phyloP scores from a whole-genome alignment of 164 flowering plant genomes.

The Sedum album region DNA sequence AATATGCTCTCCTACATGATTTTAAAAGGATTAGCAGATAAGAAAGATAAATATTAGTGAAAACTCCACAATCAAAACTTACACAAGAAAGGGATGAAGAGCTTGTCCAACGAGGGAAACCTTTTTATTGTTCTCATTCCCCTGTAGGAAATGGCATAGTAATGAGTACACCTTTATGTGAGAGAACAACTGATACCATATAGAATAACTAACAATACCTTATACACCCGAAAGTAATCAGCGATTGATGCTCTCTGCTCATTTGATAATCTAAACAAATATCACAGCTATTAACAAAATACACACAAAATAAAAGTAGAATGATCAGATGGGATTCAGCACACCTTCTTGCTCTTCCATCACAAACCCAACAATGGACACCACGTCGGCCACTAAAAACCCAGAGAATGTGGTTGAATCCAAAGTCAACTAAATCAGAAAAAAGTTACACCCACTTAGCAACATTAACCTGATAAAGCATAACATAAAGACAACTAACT shows the following conservation, averaged over 20 bases:
- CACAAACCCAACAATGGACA: constrained; percentile 99
- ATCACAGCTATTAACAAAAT: too few species aligned
- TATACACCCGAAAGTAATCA: constrained; percentile 82
- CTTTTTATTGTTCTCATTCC: constrained; percentile 69
- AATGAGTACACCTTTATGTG: constrained; percentile 1
- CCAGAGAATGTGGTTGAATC: constrained; percentile 91
- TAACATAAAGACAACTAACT: not conserved
- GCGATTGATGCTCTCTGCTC: constrained; percentile 85
- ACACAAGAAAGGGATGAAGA: constrained; percentile 93
- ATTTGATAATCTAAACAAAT: constrained; percentile 60
- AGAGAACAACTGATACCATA: not conserved
- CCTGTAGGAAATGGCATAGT: constrained; percentile 35
- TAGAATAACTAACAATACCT: constrained; percentile 32
- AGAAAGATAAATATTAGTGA: not conserved
- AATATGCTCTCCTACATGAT: constrained; percentile 69
- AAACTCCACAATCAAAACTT: constrained; percentile 21
- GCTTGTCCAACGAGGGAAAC: constrained; percentile 52
- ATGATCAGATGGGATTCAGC: not conserved
- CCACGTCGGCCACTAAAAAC: constrained; percentile 98
- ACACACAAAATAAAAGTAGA: too few species aligned
- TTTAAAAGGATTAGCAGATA: constrained; percentile 1
- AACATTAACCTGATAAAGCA: not conserved
- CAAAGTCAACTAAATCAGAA: constrained; percentile 75
- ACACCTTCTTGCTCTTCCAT: constrained; percentile 92
- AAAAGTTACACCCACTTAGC: not conserved